These are phyloP conservation scores for Hamigera avellanea DNA, from an alignment of 495 filamentous ascomycete genomes.

Conservation along the genomic window DNA sequence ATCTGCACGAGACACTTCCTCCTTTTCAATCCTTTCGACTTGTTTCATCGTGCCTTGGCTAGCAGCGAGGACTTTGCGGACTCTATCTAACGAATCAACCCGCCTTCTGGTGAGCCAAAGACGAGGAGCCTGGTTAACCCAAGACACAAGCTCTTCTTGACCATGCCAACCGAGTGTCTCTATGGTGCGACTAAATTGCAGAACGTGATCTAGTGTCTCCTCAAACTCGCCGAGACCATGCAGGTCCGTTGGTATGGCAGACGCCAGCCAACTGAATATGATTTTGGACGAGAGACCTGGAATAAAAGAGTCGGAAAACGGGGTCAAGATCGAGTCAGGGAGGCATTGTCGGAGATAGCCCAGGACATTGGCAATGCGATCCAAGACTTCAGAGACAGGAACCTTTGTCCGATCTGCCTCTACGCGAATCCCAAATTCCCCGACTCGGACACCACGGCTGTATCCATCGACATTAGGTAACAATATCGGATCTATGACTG, in stretches of 20 bases:
- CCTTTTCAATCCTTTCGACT: constrained; percentile 78
- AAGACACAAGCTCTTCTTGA: constrained; percentile 58
- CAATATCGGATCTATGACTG: constrained; percentile 25
- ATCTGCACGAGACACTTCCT: constrained; percentile 59
- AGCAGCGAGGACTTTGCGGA: constrained; percentile 53
- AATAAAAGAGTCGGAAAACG: constrained; percentile 56
- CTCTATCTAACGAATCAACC: constrained; percentile 60
- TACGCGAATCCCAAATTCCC: constrained; percentile 20
- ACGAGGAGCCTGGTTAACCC: constrained; percentile 66
- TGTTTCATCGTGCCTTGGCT: constrained; percentile 50
- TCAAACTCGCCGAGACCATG: constrained; percentile 59
- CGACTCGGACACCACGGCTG: constrained; percentile 18
- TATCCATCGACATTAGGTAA: constrained; percentile 13
- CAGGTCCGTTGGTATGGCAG: constrained; percentile 61
- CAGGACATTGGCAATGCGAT: constrained; percentile 47
- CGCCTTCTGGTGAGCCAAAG: constrained; percentile 81
- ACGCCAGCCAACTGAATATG: constrained; percentile 61
- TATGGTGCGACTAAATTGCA: constrained; percentile 50
- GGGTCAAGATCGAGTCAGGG: constrained; percentile 47
- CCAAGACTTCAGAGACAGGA: constrained; percentile 20
- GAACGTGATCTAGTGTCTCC: constrained; percentile 44
- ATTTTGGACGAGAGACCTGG: constrained; percentile 52
- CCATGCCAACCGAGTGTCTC: constrained; percentile 55
- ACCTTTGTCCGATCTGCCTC: constrained; percentile 14
- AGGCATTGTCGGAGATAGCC: constrained; percentile 53